phyloP scores from a whole-genome alignment of 2,329 filamentous ascomycete species.

The Tolypocladium pustulatum region DNA sequence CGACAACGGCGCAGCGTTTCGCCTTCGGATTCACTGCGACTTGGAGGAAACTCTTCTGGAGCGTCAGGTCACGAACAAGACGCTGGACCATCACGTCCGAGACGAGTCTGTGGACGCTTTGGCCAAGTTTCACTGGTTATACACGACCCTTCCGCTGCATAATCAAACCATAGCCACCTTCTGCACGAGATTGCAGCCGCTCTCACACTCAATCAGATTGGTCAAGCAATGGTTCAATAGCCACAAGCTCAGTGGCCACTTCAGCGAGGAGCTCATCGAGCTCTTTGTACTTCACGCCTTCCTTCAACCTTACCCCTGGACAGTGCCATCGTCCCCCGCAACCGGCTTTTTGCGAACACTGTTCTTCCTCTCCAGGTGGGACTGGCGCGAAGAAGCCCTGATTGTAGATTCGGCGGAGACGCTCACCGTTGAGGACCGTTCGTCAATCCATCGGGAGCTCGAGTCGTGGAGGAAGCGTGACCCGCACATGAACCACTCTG shows the following conservation, averaged over 20 bases:
- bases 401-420: slow-evolving; percentile 61
- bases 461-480: slow-evolving; percentile 82
- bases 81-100: slow-evolving; percentile 50
- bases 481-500: slow-evolving; percentile 73
- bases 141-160: slow-evolving; percentile 63
- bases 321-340: slow-evolving; percentile 61
- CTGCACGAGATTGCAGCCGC: slow-evolving; percentile 66
- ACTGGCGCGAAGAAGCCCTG: slow-evolving; percentile 78
- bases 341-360: slow-evolving; percentile 77
- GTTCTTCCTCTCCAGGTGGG: slow-evolving; percentile 73
- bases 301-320: slow-evolving; percentile 72
- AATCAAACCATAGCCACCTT: slow-evolving; percentile 72
- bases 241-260: slow-evolving; percentile 69
- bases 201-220: slow-evolving; percentile 75
- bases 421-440: slow-evolving; percentile 49
- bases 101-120: slow-evolving; percentile 62
- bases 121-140: slow-evolving; percentile 59
- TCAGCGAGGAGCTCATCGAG: slow-evolving; percentile 75
- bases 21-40: slow-evolving; percentile 80
- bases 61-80: slow-evolving; percentile 65
- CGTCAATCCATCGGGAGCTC: slow-evolving; percentile 59
- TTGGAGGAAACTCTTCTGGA: slow-evolving; percentile 74
- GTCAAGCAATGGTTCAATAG: slow-evolving; percentile 82
- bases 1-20: slow-evolving; percentile 61
- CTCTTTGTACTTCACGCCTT: slow-evolving; percentile 71